A percentile compares a stretch with the other conserved stretches of the same genome.
phyloP scores from a whole-genome alignment of 192 early-diverging fungal species.

The Lobosporangium transversale region DNA sequence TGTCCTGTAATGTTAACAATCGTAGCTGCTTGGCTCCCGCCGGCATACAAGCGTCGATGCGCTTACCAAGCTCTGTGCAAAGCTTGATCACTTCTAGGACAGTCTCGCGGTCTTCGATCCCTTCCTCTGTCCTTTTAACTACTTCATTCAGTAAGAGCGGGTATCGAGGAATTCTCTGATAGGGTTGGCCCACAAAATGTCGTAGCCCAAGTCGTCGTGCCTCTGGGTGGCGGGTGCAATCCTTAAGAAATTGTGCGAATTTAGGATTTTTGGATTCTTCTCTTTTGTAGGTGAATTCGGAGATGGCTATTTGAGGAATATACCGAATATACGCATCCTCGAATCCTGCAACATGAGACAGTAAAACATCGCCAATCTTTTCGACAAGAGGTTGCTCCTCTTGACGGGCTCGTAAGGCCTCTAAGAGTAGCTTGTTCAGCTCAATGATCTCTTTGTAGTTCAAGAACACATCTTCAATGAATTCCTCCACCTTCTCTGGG shows the following conservation, averaged over 20 bases:
- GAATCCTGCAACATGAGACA: slow-evolving; percentile 70
- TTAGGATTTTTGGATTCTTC: slow-evolving; percentile 72
- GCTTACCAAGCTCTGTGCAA: slow-evolving; percentile 73
- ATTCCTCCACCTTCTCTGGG: slow-evolving; percentile 42
- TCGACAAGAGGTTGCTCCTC: slow-evolving; percentile 75
- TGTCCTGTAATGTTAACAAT: slow-evolving; percentile 26
- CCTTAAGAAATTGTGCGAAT: slow-evolving; percentile 80
- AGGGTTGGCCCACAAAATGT: slow-evolving; percentile 66
- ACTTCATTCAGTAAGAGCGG: slow-evolving; percentile 78
- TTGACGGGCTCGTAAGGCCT: slow-evolving; percentile 68
- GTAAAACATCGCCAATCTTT: slow-evolving; percentile 84
- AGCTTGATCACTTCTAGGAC: slow-evolving; percentile 73
- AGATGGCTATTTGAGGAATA: slow-evolving; percentile 80
- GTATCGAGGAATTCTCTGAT: slow-evolving; percentile 77
- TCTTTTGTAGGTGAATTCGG: slow-evolving; percentile 74
- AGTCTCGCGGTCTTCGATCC: slow-evolving; percentile 70
- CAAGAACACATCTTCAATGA: slow-evolving; percentile 77
- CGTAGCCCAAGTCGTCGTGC: slow-evolving; percentile 47
- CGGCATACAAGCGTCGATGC: slow-evolving; percentile 76
- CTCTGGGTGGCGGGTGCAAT: slow-evolving; percentile 43
- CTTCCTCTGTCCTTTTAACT: slow-evolving; percentile 72
- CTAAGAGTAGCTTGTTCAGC: slow-evolving; percentile 65
- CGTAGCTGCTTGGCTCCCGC: slow-evolving; percentile 37
- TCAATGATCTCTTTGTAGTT: slow-evolving; percentile 73
- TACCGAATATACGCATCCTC: slow-evolving; percentile 79